Base-by-base conservation (phyloP, 495 filamentous ascomycete species). In the Penicillium verhagenii region DNA sequence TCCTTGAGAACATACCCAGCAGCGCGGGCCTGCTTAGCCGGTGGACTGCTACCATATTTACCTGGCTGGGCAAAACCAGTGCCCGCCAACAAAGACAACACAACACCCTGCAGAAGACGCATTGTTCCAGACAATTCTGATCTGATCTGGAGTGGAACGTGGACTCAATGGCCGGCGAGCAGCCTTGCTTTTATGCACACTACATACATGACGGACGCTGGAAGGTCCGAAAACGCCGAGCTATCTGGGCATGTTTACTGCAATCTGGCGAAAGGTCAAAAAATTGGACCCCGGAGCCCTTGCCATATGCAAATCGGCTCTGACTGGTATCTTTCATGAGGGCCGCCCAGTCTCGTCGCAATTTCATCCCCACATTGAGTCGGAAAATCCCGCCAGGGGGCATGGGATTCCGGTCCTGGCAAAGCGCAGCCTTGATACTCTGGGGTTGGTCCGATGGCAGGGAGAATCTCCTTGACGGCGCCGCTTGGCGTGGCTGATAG, bases 1-100 rank as follows among this genome's bases (percentile, higher is more conserved):
- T 67, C 20, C 35, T 72, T 68, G 4, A 57, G 50, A 2, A 60
- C 54, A 53, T 75, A 75, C 6, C 52, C 44, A 14, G 53, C 37
- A 50, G 54, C 57, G 37, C 56, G 57, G 33, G 51, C 37, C 31
- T 66, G 53, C 5, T 57, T 55, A 37, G 16, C 48, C 11, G 35
- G 9, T 7, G 42, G 14, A 28, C 18, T 23, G 19, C 24, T 45
- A 21, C 21, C 40, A 3, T 50, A 53, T 24, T 28, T 49, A 2
- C 47, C 53, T 21, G 64, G 58, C 14, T 28, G 26, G n/a, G 65
- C 65, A 9, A 63, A 20, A 28, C 54, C 44, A 25, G 54, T 53
- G 14, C 52, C 52, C 9, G 46, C 54, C 40, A 66, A 53, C 9
- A 61, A 48, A 9, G 58, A 61, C 10, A 60, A 23, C 10, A 57